Evolutionary conservation across 225 moss, liverwort and hornwort genomes (phyloP).

Genomic region (Polytrichum commune): DNA sequence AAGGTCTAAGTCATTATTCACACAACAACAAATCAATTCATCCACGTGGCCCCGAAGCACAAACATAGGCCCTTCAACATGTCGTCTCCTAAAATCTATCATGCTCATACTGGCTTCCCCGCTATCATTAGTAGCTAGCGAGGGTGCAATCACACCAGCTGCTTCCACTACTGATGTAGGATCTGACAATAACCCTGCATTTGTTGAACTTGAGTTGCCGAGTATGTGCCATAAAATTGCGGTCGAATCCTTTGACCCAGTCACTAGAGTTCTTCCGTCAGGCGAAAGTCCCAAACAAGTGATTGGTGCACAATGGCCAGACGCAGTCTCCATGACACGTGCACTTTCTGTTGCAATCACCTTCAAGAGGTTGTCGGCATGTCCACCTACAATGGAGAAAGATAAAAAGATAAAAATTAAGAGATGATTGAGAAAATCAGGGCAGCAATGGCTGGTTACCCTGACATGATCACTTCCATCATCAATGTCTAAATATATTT

Average conservation of each 20-base stretch:
- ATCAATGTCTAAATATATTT: too few relatives aligned
- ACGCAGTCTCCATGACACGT: conserved; percentile 81
- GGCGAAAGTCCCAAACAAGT: conserved; percentile 89
- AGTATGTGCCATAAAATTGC: conserved; percentile 94
- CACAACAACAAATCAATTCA: conserved; percentile 78
- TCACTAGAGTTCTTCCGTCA: conserved; percentile 83
- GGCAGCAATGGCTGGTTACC: too few relatives aligned
- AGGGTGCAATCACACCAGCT: conserved; percentile 62
- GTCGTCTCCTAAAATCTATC: conserved; percentile 78
- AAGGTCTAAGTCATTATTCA: conserved; percentile 86
- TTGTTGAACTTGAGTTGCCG: conserved; percentile 46
- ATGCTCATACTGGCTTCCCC: conserved; percentile 55
- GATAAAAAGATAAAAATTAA: too few relatives aligned
- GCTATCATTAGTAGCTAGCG: conserved; percentile 32
- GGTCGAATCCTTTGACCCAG: conserved; percentile 87
- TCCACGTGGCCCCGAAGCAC: conserved; percentile 89
- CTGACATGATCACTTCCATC: too few relatives aligned
- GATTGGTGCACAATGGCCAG: conserved; percentile 86
- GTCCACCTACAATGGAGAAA: conserved; percentile 66
- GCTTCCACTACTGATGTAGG: conserved; percentile 79
- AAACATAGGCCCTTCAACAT: conserved; percentile 89
- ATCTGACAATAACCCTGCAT: conserved; percentile 57
- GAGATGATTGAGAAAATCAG: too few relatives aligned
- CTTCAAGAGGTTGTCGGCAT: conserved; percentile 94
- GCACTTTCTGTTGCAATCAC: conserved; percentile 88